Evolutionary conservation across 306 rosid species (phyloP).

Genomic region (Casuarina glauca): DNA sequence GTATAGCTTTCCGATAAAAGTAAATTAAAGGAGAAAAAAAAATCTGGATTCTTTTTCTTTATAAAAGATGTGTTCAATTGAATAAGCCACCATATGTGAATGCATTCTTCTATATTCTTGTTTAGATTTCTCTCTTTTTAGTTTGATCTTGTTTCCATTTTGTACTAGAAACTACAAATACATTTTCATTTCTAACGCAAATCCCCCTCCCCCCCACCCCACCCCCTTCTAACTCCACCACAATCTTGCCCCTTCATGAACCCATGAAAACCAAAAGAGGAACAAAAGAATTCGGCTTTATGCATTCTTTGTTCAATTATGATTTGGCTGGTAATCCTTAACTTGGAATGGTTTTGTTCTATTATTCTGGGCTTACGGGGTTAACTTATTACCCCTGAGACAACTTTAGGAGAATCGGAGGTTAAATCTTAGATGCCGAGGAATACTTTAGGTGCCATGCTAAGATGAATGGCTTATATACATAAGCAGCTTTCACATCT

Average conservation of each 20-base stretch:
- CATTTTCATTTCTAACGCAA: too few relatives aligned
- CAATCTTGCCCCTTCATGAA: neutral
- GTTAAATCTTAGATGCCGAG: slow-evolving; percentile 90
- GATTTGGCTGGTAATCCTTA: neutral
- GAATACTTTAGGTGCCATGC: slow-evolving; percentile 91
- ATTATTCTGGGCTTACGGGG: neutral
- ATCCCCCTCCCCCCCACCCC: too few relatives aligned
- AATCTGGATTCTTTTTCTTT: too few relatives aligned
- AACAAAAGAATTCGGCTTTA: neutral
- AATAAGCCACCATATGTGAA: neutral
- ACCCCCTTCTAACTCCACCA: too few relatives aligned
- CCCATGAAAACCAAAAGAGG: neutral
- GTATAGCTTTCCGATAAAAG: too few relatives aligned
- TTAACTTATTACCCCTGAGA: slow-evolving; percentile 35
- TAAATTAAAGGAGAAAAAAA: too few relatives aligned
- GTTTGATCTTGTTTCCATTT: too few relatives aligned
- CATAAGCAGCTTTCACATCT: slow-evolving; percentile 85
- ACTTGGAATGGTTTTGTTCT: neutral
- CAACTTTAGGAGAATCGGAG: slow-evolving; percentile 83
- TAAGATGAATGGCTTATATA: slow-evolving; percentile 92
- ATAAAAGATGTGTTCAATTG: too few relatives aligned
- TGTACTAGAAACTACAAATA: too few relatives aligned
- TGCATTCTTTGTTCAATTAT: neutral
- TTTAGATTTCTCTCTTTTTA: too few relatives aligned
- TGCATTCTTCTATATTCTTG: neutral